Conservation (phyloP, 768 basidiomycete genomes). For the Russula sp. region DNA sequence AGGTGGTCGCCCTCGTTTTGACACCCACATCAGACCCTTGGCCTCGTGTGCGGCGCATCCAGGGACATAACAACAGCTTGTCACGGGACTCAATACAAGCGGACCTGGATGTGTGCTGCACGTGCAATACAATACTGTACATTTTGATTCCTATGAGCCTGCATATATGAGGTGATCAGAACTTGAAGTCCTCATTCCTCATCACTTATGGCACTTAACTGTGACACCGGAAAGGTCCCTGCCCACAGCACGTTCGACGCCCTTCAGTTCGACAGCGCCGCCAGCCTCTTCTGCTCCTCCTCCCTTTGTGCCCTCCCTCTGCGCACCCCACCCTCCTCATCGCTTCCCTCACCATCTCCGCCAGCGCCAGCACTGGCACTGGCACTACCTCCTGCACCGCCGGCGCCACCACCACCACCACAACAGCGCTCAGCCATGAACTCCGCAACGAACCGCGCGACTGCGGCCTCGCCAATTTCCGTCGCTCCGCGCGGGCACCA, state of each 20-base stretch:
- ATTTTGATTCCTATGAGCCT: too few species aligned
- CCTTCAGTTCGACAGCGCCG: slow-evolving; percentile 46
- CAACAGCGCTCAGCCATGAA: slow-evolving; percentile 60
- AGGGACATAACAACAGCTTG: too few species aligned
- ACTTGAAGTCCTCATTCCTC: neutral
- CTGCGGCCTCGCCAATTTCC: slow-evolving; percentile 74
- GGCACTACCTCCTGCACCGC: neutral
- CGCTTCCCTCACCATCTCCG: slow-evolving; percentile 2
- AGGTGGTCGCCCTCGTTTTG: too few species aligned
- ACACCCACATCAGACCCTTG: too few species aligned
- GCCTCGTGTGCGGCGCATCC: too few species aligned
- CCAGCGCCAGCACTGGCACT: neutral
- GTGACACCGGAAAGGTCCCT: slow-evolving; percentile 42
- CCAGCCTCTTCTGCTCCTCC: slow-evolving; percentile 35
- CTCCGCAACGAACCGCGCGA: slow-evolving; percentile 72
- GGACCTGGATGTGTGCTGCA: too few species aligned
- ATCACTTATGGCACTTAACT: neutral
- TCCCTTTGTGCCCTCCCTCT: slow-evolving; percentile 23
- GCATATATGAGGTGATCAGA: neutral
- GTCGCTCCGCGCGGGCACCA: slow-evolving; percentile 80
- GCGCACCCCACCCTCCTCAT: slow-evolving; percentile 24
- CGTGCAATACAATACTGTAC: too few species aligned
- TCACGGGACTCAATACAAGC: too few species aligned
- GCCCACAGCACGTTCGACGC: slow-evolving; percentile 60
- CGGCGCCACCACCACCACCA: neutral